Evolutionary conservation across 1,284 basidiomycete genomes (phyloP).

Genomic region (Wolfiporia cocos): DNA sequence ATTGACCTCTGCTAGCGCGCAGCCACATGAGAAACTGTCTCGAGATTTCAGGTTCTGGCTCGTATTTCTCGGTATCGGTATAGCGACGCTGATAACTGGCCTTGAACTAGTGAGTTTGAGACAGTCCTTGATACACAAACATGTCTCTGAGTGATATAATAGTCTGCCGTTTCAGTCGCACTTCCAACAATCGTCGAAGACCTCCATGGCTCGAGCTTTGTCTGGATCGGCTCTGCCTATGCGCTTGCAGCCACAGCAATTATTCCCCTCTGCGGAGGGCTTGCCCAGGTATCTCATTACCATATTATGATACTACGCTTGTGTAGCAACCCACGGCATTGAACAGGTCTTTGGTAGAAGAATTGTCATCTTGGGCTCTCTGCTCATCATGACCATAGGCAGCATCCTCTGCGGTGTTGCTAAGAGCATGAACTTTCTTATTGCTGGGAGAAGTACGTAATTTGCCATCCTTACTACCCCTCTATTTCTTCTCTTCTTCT

Average conservation of each 20-base stretch:
- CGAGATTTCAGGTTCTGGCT: constrained; percentile 5
- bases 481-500: no score
- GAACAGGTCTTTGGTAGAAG: constrained; percentile 13
- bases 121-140: no score
- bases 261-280: constrained; percentile 23
- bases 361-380: constrained; percentile 8
- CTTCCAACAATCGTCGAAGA: constrained; percentile 15
- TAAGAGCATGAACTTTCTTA: constrained; percentile 36
- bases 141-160: background rate
- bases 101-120: constrained; percentile 2
- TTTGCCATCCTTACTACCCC: background rate
- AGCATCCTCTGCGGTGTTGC: constrained; percentile 33
- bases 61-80: constrained; percentile 2
- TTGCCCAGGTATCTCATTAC: constrained; percentile 13
- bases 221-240: constrained; percentile 24
- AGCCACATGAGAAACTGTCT: background rate
- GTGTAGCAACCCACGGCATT: no score
- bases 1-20: no score
- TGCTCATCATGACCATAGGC: constrained; percentile 13
- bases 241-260: constrained; percentile 23
- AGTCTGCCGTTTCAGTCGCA: constrained; percentile 14
- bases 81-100: background rate
- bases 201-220: constrained; percentile 16
- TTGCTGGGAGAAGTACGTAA: constrained; percentile 29
- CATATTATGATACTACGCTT: no score